A percentile compares a stretch with the other conserved stretches of the same genome.
Evolutionary conservation across 768 basidiomycete species (phyloP).

Genomic region (Auricularia heimuer): DNA sequence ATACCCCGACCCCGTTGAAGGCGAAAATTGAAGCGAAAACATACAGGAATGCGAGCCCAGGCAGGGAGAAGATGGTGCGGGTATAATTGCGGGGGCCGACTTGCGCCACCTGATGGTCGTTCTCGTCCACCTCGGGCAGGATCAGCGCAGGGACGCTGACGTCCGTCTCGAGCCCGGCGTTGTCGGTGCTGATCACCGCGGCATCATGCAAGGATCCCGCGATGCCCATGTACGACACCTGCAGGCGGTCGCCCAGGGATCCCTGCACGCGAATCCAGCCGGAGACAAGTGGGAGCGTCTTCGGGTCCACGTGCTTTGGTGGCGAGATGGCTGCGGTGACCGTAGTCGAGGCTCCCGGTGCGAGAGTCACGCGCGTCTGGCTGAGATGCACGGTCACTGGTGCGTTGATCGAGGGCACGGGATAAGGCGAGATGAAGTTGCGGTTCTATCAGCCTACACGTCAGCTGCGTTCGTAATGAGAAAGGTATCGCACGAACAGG

Average conservation of each 20-base stretch:
- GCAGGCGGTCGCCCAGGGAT: not conserved
- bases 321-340: not conserved
- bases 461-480: no score
- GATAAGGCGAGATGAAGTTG: not conserved
- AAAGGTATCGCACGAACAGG: not conserved
- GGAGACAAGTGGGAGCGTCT: not conserved
- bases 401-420: not conserved
- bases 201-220: not conserved
- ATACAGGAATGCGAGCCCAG: not conserved
- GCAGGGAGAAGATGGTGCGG: not conserved
- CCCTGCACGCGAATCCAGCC: not conserved
- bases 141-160: not conserved
- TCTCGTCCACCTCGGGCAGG: not conserved
- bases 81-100: not conserved
- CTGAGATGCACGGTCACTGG: not conserved
- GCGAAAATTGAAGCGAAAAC: not conserved
- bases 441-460: not conserved
- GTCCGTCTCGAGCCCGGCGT: not conserved
- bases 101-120: not conserved
- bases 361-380: not conserved
- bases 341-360: not conserved
- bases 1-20: not conserved
- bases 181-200: not conserved
- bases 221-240: not conserved
- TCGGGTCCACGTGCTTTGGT: not conserved